phyloP scores from a whole-genome alignment of 1,284 basidiomycete species.

The Cystobasidium sp. region DNA sequence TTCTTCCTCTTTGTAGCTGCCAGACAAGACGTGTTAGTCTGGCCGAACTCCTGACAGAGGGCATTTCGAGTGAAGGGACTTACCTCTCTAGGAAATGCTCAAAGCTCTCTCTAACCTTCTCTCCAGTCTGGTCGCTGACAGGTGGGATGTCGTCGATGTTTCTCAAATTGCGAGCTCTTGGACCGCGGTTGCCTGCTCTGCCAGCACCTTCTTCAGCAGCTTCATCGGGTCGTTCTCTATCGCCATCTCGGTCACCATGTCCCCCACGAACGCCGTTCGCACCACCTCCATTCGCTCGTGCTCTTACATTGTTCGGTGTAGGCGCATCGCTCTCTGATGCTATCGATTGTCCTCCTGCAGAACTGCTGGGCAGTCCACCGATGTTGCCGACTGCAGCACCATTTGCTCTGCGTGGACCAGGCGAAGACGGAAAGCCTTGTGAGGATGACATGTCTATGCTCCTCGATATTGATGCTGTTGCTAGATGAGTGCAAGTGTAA shows the following conservation, averaged over 20 bases:
- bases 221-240: constrained; percentile 18
- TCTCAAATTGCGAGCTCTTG: constrained; percentile 25
- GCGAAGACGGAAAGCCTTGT: constrained; percentile 30
- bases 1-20: constrained; percentile 39
- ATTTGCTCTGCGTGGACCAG: constrained; percentile 14
- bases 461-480: background rate
- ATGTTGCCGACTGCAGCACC: constrained; percentile 18
- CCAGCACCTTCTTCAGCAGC: constrained; percentile 38
- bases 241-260: constrained; percentile 1
- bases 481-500: background rate
- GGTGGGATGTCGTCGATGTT: constrained; percentile 41
- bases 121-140: constrained; percentile 76
- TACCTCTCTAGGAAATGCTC: constrained; percentile 87
- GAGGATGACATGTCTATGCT: constrained; percentile 27
- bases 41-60: background rate
- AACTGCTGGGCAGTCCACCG: constrained; percentile 23
- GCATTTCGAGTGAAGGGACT: constrained; percentile 54
- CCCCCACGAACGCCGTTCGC: background rate
- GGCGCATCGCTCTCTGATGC: constrained; percentile 25
- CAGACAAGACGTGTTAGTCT: background rate
- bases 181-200: constrained; percentile 4
- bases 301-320: background rate
- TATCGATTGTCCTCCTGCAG: constrained; percentile 18
- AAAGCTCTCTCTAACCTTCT: constrained; percentile 88
- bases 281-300: background rate